A percentile compares a stretch with the other conserved stretches of the same genome.
phyloP scores from a whole-genome alignment of 768 basidiomycete genomes.

The Boletus subparvulus region DNA sequence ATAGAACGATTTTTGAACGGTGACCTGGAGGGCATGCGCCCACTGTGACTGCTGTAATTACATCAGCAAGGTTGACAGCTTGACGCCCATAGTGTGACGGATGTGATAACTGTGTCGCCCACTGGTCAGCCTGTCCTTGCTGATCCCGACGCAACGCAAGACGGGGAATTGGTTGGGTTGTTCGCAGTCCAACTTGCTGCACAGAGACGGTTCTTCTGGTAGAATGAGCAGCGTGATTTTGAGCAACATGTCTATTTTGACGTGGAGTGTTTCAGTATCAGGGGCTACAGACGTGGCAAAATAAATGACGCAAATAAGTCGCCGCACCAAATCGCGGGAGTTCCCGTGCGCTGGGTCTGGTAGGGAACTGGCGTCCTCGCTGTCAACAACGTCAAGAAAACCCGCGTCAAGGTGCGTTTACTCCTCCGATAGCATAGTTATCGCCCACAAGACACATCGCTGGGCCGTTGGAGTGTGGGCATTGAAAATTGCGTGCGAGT shows the following conservation, averaged over 20 bases:
- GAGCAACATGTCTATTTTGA: not conserved
- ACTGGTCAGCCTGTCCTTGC: not conserved
- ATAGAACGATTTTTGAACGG: constrained; percentile 6
- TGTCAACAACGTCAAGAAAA: constrained; percentile 31
- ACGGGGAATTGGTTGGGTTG: not conserved
- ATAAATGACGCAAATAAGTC: constrained; percentile 14
- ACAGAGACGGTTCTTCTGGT: not conserved
- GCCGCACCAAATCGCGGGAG: constrained; percentile 31
- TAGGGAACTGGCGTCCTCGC: constrained; percentile 10
- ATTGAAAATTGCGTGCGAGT: not conserved
- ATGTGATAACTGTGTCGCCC: too few species aligned
- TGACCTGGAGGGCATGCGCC: too few species aligned
- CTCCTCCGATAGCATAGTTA: not conserved
- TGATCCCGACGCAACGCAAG: not conserved
- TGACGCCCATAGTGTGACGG: too few species aligned
- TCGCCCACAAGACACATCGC: not conserved
- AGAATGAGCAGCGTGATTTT: not conserved
- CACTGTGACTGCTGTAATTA: not conserved
- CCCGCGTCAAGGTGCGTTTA: constrained; percentile 34
- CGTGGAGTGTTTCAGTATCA: not conserved
- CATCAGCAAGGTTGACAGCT: not conserved
- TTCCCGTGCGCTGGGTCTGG: constrained; percentile 19
- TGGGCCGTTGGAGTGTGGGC: not conserved
- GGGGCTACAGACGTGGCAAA: too few species aligned
- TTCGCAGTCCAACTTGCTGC: not conserved